Evolutionary conservation across 2,329 filamentous ascomycete species (phyloP), one percentile per base, ranked within the genome.

Genomic region (Lachnellula arida): DNA sequence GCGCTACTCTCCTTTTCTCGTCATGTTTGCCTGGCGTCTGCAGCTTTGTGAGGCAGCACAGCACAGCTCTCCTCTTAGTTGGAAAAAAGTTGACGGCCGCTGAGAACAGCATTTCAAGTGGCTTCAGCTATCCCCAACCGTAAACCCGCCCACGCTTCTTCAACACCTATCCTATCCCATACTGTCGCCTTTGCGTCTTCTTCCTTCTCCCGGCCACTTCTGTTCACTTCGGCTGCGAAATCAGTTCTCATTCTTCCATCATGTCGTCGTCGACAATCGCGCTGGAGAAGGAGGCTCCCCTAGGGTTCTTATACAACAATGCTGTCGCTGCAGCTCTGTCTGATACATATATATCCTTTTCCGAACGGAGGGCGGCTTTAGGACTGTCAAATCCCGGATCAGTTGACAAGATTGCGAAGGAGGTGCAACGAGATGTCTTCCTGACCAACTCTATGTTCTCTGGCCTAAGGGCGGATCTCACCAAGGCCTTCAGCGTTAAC

Each of bases 361-460:
- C 87, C 61, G 89, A 94, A 67, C 85, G 89, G 76, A 88, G 94
- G 79, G 88, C 86, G 67, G 88, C 89, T 75, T 82, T 99, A 63
- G 93, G 92, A 60, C 81, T 99, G 66, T 81, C 87, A 65, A 97
- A 97, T 76, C 94, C 94, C 42, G 94, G 94, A 68, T 92, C 89
- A 51, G 86, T 97, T 65, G 94, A 99, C 76, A 86, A 86, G 70
- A 86, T 96, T 72, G 84, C 88, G 66, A 87, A 88, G 72, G 94
- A 99, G 79, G 91, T 97, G 61, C 88, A 95, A 78, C 91, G 92
- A 76, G 92, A 97, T 82, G 92, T 97, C 67, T 87, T 97, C 72
- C 85, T 97, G 69, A 94, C 88, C 77, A 96, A 97, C 80, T 89
- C 91, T 74, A 95, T 94, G 85, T 97, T 99, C 80, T 89, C 90